phyloP scores from a whole-genome alignment of 768 basidiomycete species.

The Boletus reticuloceps region DNA sequence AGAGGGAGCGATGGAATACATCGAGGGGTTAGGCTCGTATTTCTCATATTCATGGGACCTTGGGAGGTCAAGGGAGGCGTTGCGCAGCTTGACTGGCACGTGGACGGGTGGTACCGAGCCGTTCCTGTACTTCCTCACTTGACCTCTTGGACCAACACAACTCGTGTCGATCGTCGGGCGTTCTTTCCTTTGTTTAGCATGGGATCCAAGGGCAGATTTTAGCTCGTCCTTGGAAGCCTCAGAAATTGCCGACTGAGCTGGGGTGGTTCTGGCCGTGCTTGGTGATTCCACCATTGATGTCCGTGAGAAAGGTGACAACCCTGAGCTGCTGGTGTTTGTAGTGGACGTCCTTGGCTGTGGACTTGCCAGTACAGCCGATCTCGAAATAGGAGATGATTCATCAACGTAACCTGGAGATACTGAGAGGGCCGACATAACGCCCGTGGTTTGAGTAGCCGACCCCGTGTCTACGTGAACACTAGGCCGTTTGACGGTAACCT shows the following conservation, averaged over 20 bases:
- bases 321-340: constrained; percentile 22
- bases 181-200: constrained; percentile 26
- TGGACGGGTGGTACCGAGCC: constrained; percentile 32
- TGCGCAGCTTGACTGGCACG: constrained; percentile 28
- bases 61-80: constrained; percentile 31
- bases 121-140: constrained; percentile 31
- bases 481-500: constrained; percentile 23
- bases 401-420: constrained; percentile 15
- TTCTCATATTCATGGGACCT: constrained; percentile 22
- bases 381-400: constrained; percentile 22
- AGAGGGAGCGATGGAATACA: constrained; percentile 32
- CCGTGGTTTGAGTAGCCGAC: constrained; percentile 20
- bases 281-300: constrained; percentile 24
- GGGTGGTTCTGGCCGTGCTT: constrained; percentile 26
- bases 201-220: constrained; percentile 12
- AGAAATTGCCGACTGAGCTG: constrained; percentile 23
- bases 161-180: constrained; percentile 33
- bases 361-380: constrained; percentile 21
- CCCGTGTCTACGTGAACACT: constrained; percentile 31
- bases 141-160: constrained; percentile 30
- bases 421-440: constrained; percentile 10
- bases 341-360: constrained; percentile 25
- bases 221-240: constrained; percentile 12
- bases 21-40: constrained; percentile 28
- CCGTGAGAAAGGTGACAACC: constrained; percentile 30